These are phyloP conservation scores for Guillardia theta DNA, from an alignment of 78 protist species.

Conservation along the genomic window DNA sequence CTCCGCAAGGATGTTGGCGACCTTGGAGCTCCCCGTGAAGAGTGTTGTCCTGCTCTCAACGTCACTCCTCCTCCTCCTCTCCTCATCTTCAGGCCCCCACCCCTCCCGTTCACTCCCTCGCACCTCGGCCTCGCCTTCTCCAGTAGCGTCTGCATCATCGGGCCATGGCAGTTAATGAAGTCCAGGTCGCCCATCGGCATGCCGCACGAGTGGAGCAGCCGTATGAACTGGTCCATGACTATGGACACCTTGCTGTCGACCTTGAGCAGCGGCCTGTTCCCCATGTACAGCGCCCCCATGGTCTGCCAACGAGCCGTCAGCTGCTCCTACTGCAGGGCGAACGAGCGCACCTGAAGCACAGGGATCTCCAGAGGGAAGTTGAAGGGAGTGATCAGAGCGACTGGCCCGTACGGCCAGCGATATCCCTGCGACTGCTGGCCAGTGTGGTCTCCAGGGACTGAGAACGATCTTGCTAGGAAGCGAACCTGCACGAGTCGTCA, in stretches of 20 bases:
- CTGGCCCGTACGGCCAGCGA: slow-evolving; percentile 49
- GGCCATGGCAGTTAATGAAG: slow-evolving; percentile 24
- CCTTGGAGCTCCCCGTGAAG: slow-evolving; percentile 52
- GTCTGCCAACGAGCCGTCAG: not conserved
- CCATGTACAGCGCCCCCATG: slow-evolving; percentile 54
- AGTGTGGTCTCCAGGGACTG: slow-evolving; percentile 43
- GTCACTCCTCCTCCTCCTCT: not conserved
- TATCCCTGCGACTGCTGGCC: not conserved
- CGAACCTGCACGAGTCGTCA: slow-evolving; percentile 40
- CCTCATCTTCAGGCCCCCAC: not conserved
- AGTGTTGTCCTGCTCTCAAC: not conserved
- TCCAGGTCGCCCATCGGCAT: slow-evolving; percentile 38
- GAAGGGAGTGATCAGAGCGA: slow-evolving; percentile 54
- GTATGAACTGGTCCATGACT: slow-evolving; percentile 50
- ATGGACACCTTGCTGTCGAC: slow-evolving; percentile 41
- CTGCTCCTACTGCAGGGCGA: not conserved
- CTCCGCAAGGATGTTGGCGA: slow-evolving; percentile 42
- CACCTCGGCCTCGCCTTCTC: not conserved
- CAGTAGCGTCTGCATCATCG: not conserved
- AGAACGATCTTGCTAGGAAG: slow-evolving; percentile 46
- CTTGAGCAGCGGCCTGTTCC: slow-evolving; percentile 53
- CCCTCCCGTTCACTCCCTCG: not conserved
- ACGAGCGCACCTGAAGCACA: not conserved
- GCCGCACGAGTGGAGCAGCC: slow-evolving; percentile 3
- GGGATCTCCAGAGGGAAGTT: slow-evolving; percentile 66